These are phyloP conservation scores for Backusella liffmaniae DNA, from an alignment of 192 early-diverging fungal genomes.

Conservation along the genomic window DNA sequence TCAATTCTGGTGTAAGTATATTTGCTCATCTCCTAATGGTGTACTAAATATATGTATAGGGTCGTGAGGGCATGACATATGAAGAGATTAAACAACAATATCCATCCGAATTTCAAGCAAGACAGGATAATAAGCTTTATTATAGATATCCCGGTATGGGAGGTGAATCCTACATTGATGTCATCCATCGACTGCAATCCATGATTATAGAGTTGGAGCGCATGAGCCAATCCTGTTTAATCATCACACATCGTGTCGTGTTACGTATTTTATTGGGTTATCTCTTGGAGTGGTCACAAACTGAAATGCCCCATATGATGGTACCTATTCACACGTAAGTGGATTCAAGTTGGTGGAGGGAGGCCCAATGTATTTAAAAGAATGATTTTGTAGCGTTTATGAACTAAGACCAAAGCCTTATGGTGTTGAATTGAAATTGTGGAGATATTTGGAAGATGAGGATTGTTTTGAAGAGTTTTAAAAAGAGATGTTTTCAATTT, in stretches of 20 bases:
- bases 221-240: slow-evolving; percentile 83
- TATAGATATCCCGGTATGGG: slow-evolving; percentile 96
- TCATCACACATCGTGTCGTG: slow-evolving; percentile 93
- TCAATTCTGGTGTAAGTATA: slow-evolving; percentile 74
- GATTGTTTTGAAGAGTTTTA: slow-evolving; percentile 37
- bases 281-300: slow-evolving; percentile 64
- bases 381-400: slow-evolving; percentile 27
- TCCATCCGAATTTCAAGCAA: slow-evolving; percentile 79
- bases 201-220: slow-evolving; percentile 95
- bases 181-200: slow-evolving; percentile 92
- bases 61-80: slow-evolving; percentile 76
- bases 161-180: slow-evolving; percentile 92
- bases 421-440: slow-evolving; percentile 37
- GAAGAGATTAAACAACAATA: slow-evolving; percentile 74
- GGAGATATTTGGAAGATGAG: slow-evolving; percentile 33
- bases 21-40: too few relatives aligned
- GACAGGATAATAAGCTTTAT: slow-evolving; percentile 85
- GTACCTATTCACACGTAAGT: slow-evolving; percentile 42
- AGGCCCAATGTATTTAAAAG: neutral
- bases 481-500: too few relatives aligned
- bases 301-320: slow-evolving; percentile 44
- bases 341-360: too few relatives aligned
- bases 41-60: neutral
- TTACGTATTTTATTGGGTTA: slow-evolving; percentile 89
- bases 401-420: slow-evolving; percentile 41